Evolutionary conservation across 495 filamentous ascomycete genomes (phyloP).

Genomic region (Aspergillus baeticus): DNA sequence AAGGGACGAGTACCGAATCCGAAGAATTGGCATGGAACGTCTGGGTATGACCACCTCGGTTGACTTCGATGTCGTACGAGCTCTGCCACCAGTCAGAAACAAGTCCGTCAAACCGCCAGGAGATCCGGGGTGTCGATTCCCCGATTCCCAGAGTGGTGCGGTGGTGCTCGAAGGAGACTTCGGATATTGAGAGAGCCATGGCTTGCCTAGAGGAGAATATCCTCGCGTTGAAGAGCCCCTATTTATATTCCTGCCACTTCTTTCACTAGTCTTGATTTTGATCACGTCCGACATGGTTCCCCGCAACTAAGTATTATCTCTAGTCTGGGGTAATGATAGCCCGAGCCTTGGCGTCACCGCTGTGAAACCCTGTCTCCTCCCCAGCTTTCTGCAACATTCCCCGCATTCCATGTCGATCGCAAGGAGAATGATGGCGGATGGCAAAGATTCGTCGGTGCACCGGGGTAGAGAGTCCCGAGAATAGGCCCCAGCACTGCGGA

Average conservation of each 20-base stretch:
- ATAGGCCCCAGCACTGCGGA: no score
- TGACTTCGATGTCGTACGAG: conserved; percentile 14
- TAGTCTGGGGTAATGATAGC: neutral
- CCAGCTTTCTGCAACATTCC: no score
- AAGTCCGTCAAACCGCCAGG: conserved; percentile 15
- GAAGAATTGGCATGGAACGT: conserved; percentile 12
- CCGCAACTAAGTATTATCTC: neutral
- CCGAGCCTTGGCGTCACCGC: no score
- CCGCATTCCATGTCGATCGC: no score
- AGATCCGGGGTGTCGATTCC: conserved; percentile 13
- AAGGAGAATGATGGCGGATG: no score
- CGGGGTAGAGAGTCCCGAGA: no score
- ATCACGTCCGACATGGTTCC: neutral
- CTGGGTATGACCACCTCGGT: neutral
- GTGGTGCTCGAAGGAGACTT: conserved; percentile 18
- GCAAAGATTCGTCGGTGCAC: no score
- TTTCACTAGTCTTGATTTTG: neutral
- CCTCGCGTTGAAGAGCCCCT: neutral
- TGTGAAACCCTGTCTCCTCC: no score
- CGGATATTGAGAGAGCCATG: conserved; percentile 18
- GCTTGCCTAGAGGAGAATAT: neutral
- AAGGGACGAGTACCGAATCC: conserved; percentile 17
- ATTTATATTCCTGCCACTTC: neutral
- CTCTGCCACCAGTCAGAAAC: conserved; percentile 14
- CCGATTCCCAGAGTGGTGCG: conserved; percentile 12